These are phyloP conservation scores for Earliella scabrosa DNA, from an alignment of 1,284 basidiomycete genomes.

Conservation along the genomic window DNA sequence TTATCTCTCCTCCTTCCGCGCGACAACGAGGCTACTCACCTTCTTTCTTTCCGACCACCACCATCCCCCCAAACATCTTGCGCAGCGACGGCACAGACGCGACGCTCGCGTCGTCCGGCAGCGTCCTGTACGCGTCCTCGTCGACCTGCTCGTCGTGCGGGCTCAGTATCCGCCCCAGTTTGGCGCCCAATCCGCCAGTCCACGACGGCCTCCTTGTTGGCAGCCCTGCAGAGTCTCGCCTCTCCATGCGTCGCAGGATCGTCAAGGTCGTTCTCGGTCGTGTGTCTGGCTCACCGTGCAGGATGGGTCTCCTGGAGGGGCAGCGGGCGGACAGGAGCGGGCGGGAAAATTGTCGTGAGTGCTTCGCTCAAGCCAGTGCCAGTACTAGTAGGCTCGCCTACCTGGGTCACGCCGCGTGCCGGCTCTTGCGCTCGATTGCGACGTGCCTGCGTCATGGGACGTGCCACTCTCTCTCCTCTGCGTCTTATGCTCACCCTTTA, in stretches of 20 bases:
- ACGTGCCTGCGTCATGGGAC: constrained; percentile 28
- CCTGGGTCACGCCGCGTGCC: constrained; percentile 16
- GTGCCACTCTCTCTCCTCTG: constrained; percentile 4
- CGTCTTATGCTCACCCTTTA: constrained; percentile 7
- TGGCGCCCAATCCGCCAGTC: constrained; percentile 22
- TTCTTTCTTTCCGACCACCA: constrained; percentile 19
- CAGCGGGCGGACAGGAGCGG: constrained; percentile 3
- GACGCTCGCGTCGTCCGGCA: constrained; percentile 11
- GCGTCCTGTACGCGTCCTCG: constrained; percentile 10
- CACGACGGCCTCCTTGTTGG: constrained; percentile 16
- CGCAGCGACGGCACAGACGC: constrained; percentile 15
- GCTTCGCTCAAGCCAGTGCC: not conserved
- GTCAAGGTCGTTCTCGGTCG: constrained; percentile 12
- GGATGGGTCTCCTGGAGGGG: not conserved
- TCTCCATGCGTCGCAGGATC: constrained; percentile 17
- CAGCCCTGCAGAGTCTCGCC: constrained; percentile 10
- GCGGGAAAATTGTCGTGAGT: constrained; percentile 6
- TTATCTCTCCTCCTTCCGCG: constrained; percentile 20
- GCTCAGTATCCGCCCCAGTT: constrained; percentile 11
- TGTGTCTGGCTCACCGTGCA: constrained; percentile 2
- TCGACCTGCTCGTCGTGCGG: constrained; percentile 5
- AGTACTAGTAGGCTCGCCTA: constrained; percentile 20
- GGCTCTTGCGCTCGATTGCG: constrained; percentile 27
- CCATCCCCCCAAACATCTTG: constrained; percentile 7
- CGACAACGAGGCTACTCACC: constrained; percentile 29